Conservation (phyloP, 805 yeast species). For the Nematodospora valgi region DNA sequence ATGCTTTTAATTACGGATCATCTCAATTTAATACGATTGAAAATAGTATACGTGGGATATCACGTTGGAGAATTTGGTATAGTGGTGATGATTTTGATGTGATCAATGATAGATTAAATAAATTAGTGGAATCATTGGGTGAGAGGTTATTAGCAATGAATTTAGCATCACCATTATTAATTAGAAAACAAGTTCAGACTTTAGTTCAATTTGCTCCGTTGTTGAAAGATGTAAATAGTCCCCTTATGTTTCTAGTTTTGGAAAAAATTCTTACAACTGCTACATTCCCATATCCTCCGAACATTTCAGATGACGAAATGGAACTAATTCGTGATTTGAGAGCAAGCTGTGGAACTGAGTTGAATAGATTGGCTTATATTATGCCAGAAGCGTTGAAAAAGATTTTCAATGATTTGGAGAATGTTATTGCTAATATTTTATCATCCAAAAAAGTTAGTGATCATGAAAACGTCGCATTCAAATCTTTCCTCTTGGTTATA, state of each 20-base stretch:
- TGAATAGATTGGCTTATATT: conserved; percentile 87
- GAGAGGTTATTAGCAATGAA: conserved; percentile 72
- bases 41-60: conserved; percentile 85
- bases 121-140: conserved; percentile 65
- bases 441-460: conserved; percentile 69
- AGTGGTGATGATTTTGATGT: conserved; percentile 51
- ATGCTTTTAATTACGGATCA: conserved; percentile 71
- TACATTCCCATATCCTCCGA: conserved; percentile 73
- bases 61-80: conserved; percentile 96
- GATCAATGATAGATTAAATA: conserved; percentile 48
- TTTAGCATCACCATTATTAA: conserved; percentile 73
- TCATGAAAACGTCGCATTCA: conserved; percentile 92
- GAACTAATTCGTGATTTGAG: conserved; percentile 84
- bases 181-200: conserved; percentile 85
- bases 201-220: conserved; percentile 92
- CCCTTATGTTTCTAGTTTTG: conserved; percentile 74
- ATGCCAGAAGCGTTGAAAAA: conserved; percentile 88
- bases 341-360: conserved; percentile 90
- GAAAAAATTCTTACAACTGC: conserved; percentile 84
- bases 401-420: conserved; percentile 79
- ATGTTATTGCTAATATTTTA: conserved; percentile 70
- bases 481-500: conserved; percentile 85
- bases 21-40: conserved; percentile 86
- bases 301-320: conserved; percentile 65
- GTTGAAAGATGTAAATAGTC: conserved; percentile 63